Conservation (phyloP, 2,329 filamentous ascomycete genomes). For the Mycosphaerella sp. region DNA sequence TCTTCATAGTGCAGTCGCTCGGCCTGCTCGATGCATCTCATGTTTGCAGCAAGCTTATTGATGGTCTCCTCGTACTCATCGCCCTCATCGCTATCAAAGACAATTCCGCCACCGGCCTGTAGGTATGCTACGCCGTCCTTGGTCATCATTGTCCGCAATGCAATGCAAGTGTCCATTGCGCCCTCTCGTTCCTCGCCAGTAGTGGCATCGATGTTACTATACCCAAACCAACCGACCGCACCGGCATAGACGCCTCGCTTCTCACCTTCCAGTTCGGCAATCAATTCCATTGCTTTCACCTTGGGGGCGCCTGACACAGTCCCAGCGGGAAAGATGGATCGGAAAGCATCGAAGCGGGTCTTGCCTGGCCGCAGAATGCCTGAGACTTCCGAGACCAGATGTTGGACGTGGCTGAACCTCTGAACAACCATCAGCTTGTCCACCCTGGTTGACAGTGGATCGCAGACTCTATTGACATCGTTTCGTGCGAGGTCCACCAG, state of each 20-base stretch:
- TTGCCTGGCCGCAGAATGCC: constrained; percentile 76
- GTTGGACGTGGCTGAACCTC: constrained; percentile 94
- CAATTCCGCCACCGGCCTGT: constrained; percentile 82
- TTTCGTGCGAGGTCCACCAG: constrained; percentile 92
- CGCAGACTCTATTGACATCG: constrained; percentile 92
- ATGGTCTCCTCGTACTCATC: constrained; percentile 96
- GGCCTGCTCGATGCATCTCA: constrained; percentile 77
- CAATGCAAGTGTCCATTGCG: constrained; percentile 83
- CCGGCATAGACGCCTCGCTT: constrained; percentile 94
- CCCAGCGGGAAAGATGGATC: constrained; percentile 89
- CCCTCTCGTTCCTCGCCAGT: constrained; percentile 61
- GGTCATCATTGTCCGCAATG: constrained; percentile 84
- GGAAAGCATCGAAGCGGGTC: constrained; percentile 90
- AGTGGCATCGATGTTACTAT: constrained; percentile 53
- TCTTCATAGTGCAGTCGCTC: constrained; percentile 61
- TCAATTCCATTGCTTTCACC: constrained; percentile 93
- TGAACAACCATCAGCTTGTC: constrained; percentile 93
- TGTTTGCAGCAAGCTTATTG: constrained; percentile 90
- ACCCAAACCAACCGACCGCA: constrained; percentile 95
- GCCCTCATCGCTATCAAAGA: constrained; percentile 84
- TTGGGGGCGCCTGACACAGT: constrained; percentile 95
- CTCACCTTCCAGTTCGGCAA: constrained; percentile 87
- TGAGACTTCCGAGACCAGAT: constrained; percentile 92
- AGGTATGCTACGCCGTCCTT: constrained; percentile 90
- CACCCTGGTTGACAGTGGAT: constrained; percentile 81